These are phyloP conservation scores for Candida ascalaphidarum DNA, from an alignment of 805 yeast species.

Conservation along the genomic window DNA sequence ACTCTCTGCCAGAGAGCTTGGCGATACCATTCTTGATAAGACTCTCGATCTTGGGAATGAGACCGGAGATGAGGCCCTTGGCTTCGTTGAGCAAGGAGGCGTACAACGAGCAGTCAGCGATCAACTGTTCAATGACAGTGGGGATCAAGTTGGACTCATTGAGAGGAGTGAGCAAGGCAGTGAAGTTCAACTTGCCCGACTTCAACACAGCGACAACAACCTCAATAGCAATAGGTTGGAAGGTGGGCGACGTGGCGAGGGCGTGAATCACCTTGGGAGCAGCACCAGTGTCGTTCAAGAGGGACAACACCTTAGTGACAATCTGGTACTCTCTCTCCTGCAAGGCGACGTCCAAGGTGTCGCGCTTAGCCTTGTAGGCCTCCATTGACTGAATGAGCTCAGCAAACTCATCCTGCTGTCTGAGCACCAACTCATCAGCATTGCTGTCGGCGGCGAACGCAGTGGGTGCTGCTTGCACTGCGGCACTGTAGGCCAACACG, in stretches of 20 bases:
- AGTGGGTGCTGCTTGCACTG: constrained; percentile 29
- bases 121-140: constrained; percentile 24
- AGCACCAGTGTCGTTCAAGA: constrained; percentile 25
- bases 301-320: constrained; percentile 30
- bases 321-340: constrained; percentile 28
- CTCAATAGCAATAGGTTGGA: constrained; percentile 12
- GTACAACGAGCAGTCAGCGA: constrained; percentile 30
- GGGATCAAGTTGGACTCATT: constrained; percentile 28
- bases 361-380: constrained; percentile 19
- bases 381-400: constrained; percentile 11
- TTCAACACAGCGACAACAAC: constrained; percentile 20
- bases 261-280: constrained; percentile 27
- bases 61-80: constrained; percentile 15
- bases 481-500: constrained; percentile 15
- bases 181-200: constrained; percentile 23
- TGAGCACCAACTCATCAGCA: constrained; percentile 1
- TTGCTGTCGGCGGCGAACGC: constrained; percentile 3
- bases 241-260: constrained; percentile 17
- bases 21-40: constrained; percentile 10
- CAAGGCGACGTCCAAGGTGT: constrained; percentile 10
- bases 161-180: constrained; percentile 24
- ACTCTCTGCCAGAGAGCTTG: constrained; percentile 10
- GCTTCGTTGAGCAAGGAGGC: constrained; percentile 24
- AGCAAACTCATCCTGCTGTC: constrained; percentile 14
- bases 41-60: constrained; percentile 16